Evolutionary conservation across 2,329 filamentous ascomycete genomes (phyloP).

Genomic region (Aspergillus japonicus): DNA sequence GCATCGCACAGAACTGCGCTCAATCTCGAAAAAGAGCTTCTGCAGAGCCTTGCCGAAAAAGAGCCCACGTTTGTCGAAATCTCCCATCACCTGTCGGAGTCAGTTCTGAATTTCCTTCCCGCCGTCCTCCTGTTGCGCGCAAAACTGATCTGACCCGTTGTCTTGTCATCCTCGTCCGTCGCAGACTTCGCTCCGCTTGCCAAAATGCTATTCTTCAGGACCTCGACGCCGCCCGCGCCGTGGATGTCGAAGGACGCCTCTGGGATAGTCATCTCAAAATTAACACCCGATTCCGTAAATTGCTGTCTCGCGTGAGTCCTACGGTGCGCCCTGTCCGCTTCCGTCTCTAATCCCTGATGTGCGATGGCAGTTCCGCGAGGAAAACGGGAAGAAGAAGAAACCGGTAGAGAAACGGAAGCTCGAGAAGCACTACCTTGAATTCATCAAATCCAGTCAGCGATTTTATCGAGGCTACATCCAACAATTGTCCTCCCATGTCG

Average conservation of each 20-base stretch:
- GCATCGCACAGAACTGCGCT: slow-evolving; percentile 34
- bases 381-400: slow-evolving; percentile 52
- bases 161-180: slow-evolving; percentile 2
- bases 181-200: slow-evolving; percentile 68
- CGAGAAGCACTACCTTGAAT: slow-evolving; percentile 76
- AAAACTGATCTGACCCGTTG: slow-evolving; percentile 6
- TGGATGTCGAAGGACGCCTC: slow-evolving; percentile 68
- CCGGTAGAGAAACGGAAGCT: slow-evolving; percentile 70
- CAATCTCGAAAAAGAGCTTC: slow-evolving; percentile 51
- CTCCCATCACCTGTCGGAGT: slow-evolving; percentile 45
- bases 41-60: slow-evolving; percentile 49
- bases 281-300: slow-evolving; percentile 74
- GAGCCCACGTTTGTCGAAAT: slow-evolving; percentile 53
- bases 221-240: slow-evolving; percentile 45
- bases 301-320: slow-evolving; percentile 55
- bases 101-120: slow-evolving; percentile 4
- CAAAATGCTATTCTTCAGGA: slow-evolving; percentile 72
- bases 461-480: slow-evolving; percentile 89
- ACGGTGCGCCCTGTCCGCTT: not conserved
- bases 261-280: slow-evolving; percentile 78
- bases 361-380: slow-evolving; percentile 48
- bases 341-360: slow-evolving; percentile 9
- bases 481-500: slow-evolving; percentile 63
- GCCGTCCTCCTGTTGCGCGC: slow-evolving; percentile 8
- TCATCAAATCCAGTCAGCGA: slow-evolving; percentile 81